phyloP scores from a whole-genome alignment of 2,329 filamentous ascomycete genomes.

The Colletotrichum ledebouriae region DNA sequence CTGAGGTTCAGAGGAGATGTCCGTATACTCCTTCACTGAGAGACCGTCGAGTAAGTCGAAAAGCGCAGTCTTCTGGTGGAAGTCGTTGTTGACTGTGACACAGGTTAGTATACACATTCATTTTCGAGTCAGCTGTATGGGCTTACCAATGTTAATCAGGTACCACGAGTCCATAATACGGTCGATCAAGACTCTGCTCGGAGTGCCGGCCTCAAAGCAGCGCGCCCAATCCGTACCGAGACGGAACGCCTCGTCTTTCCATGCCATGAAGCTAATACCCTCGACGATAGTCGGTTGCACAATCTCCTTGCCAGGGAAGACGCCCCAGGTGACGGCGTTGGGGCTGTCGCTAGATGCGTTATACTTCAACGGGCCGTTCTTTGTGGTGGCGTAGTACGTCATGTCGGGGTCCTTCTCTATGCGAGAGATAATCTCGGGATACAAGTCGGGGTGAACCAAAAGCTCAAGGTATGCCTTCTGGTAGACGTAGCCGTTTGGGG shows the following conservation, averaged over 20 bases:
- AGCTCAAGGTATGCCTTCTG: slow-evolving; percentile 98
- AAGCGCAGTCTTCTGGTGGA: slow-evolving; percentile 85
- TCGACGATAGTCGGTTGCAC: slow-evolving; percentile 99
- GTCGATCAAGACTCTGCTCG: slow-evolving; percentile 84
- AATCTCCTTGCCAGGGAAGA: slow-evolving; percentile 98
- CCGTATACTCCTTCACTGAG: slow-evolving; percentile 71
- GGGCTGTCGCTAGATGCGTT: slow-evolving; percentile 89
- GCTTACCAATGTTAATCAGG: slow-evolving; percentile 91
- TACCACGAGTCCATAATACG: slow-evolving; percentile 92
- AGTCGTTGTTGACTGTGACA: slow-evolving; percentile 90
- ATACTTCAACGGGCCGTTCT: slow-evolving; percentile 80
- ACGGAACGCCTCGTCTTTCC: slow-evolving; percentile 98
- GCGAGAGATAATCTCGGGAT: slow-evolving; percentile 80
- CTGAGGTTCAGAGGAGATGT: slow-evolving; percentile 53
- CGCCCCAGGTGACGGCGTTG: slow-evolving; percentile 99
- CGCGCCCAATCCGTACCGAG: slow-evolving; percentile 94
- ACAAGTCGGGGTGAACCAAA: slow-evolving; percentile 83
- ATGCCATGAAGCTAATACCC: slow-evolving; percentile 95
- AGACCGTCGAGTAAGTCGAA: slow-evolving; percentile 90
- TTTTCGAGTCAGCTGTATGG: not conserved
- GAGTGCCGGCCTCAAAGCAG: slow-evolving; percentile 83
- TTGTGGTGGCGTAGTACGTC: slow-evolving; percentile 95
- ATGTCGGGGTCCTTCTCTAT: slow-evolving; percentile 84
- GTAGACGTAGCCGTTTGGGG: slow-evolving; percentile 95
- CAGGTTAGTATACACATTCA: slow-evolving; percentile 9